Evolutionary conservation across 371 early-diverging fungal genomes (phyloP).

Genomic region (Mucor indicus): DNA sequence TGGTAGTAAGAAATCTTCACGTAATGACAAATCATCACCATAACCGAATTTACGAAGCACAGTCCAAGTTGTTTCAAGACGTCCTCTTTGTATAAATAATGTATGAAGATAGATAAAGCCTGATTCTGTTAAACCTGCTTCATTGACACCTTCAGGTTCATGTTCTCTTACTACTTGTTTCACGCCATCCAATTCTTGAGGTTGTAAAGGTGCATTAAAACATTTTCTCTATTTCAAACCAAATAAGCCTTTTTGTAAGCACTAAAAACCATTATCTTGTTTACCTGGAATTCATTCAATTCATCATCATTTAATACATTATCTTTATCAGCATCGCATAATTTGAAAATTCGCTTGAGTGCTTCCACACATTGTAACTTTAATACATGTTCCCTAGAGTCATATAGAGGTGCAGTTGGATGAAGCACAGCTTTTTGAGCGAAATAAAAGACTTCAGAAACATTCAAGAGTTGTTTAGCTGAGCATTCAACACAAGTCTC

Average conservation of each 20-base stretch:
- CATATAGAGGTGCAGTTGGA: conserved; percentile 94
- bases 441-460: conserved; percentile 98
- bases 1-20: conserved; percentile 88
- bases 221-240: conserved; percentile 70
- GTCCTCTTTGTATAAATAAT: conserved; percentile 93
- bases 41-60: conserved; percentile 95
- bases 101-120: conserved; percentile 93
- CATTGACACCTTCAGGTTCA: conserved; percentile 83
- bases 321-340: conserved; percentile 94
- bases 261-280: no score
- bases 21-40: conserved; percentile 85
- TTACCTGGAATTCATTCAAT: conserved; percentile 93
- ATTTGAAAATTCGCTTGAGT: conserved; percentile 85
- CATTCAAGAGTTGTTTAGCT: conserved; percentile 90
- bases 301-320: conserved; percentile 88
- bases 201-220: conserved; percentile 91
- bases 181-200: conserved; percentile 92
- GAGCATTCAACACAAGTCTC: conserved; percentile 98
- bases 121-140: conserved; percentile 78
- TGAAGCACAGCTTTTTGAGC: conserved; percentile 97
- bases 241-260: not conserved
- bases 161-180: conserved; percentile 89
- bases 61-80: conserved; percentile 97
- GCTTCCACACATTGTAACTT: conserved; percentile 91
- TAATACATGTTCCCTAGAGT: conserved; percentile 89